Conservation (phyloP, 139 green algal genomes). For the Eudorina sp. region DNA sequence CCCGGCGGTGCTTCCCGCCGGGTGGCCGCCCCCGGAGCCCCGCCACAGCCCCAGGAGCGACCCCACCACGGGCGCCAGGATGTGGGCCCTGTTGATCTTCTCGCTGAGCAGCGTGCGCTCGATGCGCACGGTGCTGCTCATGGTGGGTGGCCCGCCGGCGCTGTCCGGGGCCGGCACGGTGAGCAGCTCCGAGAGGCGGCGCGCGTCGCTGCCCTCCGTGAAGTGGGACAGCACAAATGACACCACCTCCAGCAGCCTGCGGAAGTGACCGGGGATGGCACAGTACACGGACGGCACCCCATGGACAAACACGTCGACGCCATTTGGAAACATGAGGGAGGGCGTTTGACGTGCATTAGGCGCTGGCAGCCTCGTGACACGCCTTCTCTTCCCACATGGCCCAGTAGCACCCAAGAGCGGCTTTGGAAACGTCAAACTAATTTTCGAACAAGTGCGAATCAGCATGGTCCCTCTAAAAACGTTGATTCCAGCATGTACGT, state of each 20-base stretch:
- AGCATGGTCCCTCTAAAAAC: no score
- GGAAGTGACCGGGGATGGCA: no score
- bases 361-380: no score
- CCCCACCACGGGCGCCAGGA: conserved; percentile 74
- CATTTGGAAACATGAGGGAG: no score
- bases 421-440: no score
- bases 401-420: no score
- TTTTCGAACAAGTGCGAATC: no score
- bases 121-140: conserved; percentile 29
- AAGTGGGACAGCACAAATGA: conserved; percentile 86
- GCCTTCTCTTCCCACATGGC: no score
- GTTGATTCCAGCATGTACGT: no score
- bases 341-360: no score
- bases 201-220: conserved; percentile 62
- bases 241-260: conserved; percentile 82
- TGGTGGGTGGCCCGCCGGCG: neutral
- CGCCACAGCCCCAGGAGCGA: conserved; percentile 67
- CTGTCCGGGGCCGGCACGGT: neutral
- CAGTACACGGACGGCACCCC: no score
- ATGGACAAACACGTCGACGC: no score
- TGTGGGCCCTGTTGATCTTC: conserved; percentile 54
- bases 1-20: neutral
- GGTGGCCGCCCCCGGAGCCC: neutral
- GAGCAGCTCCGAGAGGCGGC: conserved; percentile 60
- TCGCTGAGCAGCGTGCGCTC: conserved; percentile 44